phyloP scores from a whole-genome alignment of 2,329 filamentous ascomycete species.

The Aspergillus spinulosporus region DNA sequence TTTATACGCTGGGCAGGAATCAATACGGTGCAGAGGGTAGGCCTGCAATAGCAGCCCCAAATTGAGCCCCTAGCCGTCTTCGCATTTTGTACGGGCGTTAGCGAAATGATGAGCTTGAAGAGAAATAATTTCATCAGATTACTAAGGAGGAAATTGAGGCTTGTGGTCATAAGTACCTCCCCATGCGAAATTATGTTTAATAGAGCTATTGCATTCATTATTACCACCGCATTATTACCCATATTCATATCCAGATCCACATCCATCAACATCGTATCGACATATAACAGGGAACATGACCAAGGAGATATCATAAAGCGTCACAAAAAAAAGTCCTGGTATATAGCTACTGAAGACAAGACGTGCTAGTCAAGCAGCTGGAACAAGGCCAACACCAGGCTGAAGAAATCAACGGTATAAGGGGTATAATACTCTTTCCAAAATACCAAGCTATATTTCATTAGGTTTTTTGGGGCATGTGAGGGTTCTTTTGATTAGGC shows the following conservation, averaged over 20 bases:
- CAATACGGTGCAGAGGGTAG: not conserved
- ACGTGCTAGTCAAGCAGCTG: not conserved
- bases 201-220: not conserved
- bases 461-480: conserved; percentile 5
- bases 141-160: too few species aligned
- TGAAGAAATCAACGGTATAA: conserved; percentile 21
- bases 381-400: conserved; percentile 11
- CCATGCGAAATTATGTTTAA: too few species aligned
- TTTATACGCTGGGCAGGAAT: not conserved
- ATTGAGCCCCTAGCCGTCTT: not conserved
- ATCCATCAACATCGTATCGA: not conserved
- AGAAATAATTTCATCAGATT: too few species aligned
- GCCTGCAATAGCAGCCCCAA: not conserved
- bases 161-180: too few species aligned
- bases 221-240: not conserved
- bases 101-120: too few species aligned
- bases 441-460: conserved; percentile 16
- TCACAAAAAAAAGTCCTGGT: not conserved
- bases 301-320: not conserved
- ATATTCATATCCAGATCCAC: not conserved
- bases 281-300: not conserved
- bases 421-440: conserved; percentile 28
- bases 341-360: not conserved
- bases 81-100: not conserved
- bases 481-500: not conserved